phyloP scores from a whole-genome alignment of 2,329 filamentous ascomycete species.

The Cladobotryum mycophilum region DNA sequence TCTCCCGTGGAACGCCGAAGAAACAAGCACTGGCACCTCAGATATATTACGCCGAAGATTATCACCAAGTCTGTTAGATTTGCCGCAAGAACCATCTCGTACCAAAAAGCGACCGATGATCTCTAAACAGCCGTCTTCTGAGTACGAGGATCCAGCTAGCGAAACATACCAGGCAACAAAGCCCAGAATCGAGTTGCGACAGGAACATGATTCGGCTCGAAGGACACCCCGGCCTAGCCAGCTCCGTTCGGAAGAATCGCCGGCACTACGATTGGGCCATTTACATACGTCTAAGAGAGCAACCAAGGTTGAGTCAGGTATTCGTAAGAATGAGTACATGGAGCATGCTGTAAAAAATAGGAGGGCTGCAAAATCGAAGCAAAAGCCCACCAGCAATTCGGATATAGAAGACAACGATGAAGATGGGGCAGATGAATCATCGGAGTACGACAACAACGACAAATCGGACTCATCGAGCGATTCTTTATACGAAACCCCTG shows the following conservation, averaged over 20 bases:
- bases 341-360: no score
- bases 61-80: not conserved
- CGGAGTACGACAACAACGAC: conserved; percentile 12
- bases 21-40: not conserved
- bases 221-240: no score
- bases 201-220: no score
- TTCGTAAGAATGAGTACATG: no score
- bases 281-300: not conserved
- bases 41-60: not conserved
- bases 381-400: not conserved
- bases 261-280: no score
- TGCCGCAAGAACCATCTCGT: not conserved
- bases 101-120: no score
- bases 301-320: not conserved
- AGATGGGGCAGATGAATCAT: conserved; percentile 18
- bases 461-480: conserved; percentile 8
- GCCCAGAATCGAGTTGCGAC: no score
- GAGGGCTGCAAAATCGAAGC: not conserved
- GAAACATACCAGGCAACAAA: no score
- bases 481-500: not conserved
- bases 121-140: no score
- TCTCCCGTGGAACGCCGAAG: not conserved
- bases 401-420: not conserved
- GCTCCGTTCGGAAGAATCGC: no score
- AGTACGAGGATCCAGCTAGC: no score